These are phyloP conservation scores for Plantago coronopus DNA, from an alignment of 305 asterid species.

Conservation along the genomic window DNA sequence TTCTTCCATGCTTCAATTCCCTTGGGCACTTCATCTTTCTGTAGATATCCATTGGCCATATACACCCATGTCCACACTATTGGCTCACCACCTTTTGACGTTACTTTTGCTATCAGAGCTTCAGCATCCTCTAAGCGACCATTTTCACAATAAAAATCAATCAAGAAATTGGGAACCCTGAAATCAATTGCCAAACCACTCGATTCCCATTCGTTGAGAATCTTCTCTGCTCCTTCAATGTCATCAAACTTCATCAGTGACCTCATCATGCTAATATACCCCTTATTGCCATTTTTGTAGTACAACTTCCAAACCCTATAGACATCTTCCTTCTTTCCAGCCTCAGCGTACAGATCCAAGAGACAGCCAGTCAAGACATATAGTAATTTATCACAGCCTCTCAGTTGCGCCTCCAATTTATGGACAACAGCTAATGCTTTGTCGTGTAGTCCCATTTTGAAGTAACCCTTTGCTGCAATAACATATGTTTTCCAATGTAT, in stretches of 20 bases:
- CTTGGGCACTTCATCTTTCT: constrained; percentile 29
- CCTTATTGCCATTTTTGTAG: constrained; percentile 46
- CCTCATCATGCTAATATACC: constrained; percentile 54
- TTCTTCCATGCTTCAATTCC: constrained; percentile 52
- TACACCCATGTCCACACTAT: constrained; percentile 46
- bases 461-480: constrained; percentile 43
- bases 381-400: constrained; percentile 1
- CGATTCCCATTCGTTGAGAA: constrained; percentile 59
- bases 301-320: constrained; percentile 41
- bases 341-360: constrained; percentile 43
- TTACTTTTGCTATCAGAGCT: constrained; percentile 33
- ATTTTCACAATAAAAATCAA: constrained; percentile 45
- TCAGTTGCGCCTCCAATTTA: constrained; percentile 37
- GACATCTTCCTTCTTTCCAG: constrained; percentile 47
- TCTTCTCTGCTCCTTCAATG: constrained; percentile 47
- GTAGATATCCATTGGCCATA: constrained; percentile 49
- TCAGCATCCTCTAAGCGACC: constrained; percentile 56
- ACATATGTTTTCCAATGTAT: constrained; percentile 34
- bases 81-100: constrained; percentile 50
- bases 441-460: constrained; percentile 42
- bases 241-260: constrained; percentile 45
- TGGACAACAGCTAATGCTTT: constrained; percentile 39
- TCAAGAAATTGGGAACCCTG: constrained; percentile 49
- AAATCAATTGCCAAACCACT: constrained; percentile 42
- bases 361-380: constrained; percentile 25